Conservation (phyloP, 78 protist genomes). For the Protostelium mycophagum region DNA sequence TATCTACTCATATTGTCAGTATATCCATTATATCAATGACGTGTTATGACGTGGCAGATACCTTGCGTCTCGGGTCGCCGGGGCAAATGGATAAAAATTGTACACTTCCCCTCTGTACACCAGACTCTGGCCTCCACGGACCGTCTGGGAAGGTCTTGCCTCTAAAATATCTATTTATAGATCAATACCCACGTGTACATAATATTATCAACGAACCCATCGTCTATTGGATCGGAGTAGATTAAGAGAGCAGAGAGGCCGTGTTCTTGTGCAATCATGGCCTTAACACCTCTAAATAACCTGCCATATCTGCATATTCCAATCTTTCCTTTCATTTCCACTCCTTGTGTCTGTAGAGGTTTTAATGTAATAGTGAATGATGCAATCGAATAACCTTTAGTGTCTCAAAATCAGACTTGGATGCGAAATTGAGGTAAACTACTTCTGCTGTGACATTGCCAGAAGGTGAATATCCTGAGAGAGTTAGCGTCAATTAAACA, state of each 20-base stretch:
- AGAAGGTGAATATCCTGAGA: constrained; percentile 4
- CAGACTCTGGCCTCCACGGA: constrained; percentile 33
- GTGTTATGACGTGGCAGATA: too few relatives aligned
- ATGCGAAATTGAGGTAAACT: not conserved
- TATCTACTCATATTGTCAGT: not conserved
- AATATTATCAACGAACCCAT: too few relatives aligned
- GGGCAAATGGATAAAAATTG: constrained; percentile 27
- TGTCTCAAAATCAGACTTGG: not conserved
- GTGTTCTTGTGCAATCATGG: not conserved
- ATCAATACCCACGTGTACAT: too few relatives aligned
- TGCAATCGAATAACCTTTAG: not conserved
- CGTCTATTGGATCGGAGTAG: constrained; percentile 50
- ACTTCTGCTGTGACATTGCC: not conserved
- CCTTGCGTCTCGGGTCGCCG: constrained; percentile 15
- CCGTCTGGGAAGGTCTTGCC: constrained; percentile 60
- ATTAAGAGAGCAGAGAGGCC: constrained; percentile 27
- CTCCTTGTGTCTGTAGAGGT: constrained; percentile 2
- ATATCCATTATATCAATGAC: not conserved
- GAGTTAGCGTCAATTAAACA: not conserved
- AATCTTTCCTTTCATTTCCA: constrained; percentile 10
- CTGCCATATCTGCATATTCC: constrained; percentile 42
- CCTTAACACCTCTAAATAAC: constrained; percentile 54
- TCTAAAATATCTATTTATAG: constrained; percentile 23
- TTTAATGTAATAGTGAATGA: constrained; percentile 9
- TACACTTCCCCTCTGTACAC: constrained; percentile 49